These are phyloP conservation scores for Solanum piurae DNA, from an alignment of 257 asterid species.

Conservation along the genomic window DNA sequence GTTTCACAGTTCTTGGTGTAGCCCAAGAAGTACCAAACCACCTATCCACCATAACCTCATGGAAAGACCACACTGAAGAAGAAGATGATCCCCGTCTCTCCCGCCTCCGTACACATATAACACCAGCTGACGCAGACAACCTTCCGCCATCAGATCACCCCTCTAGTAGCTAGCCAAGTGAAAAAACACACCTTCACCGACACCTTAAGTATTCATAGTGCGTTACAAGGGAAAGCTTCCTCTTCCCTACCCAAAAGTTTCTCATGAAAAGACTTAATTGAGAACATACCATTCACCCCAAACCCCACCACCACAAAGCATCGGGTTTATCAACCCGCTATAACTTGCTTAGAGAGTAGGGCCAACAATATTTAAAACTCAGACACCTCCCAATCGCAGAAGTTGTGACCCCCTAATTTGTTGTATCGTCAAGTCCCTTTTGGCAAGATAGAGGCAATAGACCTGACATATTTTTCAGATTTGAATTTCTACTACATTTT, in stretches of 20 bases:
- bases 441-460: background rate
- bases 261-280: background rate
- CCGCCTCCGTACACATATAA: background rate
- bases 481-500: background rate
- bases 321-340: background rate
- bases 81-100: background rate
- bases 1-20: background rate
- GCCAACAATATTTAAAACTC: background rate
- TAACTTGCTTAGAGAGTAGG: background rate
- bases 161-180: background rate
- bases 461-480: background rate
- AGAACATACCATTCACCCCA: background rate
- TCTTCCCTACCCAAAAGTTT: background rate
- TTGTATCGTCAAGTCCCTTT: background rate
- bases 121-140: background rate
- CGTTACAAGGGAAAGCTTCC: background rate
- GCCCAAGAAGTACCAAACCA: background rate
- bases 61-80: background rate
- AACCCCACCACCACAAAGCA: background rate
- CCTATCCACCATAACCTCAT: background rate
- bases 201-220: background rate
- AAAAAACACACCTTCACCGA: background rate
- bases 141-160: background rate
- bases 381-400: background rate
- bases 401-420: background rate